A percentile compares a stretch with the other conserved stretches of the same genome.
phyloP scores from a whole-genome alignment of 2,329 filamentous ascomycete genomes.

The Penicillium frequentans region DNA sequence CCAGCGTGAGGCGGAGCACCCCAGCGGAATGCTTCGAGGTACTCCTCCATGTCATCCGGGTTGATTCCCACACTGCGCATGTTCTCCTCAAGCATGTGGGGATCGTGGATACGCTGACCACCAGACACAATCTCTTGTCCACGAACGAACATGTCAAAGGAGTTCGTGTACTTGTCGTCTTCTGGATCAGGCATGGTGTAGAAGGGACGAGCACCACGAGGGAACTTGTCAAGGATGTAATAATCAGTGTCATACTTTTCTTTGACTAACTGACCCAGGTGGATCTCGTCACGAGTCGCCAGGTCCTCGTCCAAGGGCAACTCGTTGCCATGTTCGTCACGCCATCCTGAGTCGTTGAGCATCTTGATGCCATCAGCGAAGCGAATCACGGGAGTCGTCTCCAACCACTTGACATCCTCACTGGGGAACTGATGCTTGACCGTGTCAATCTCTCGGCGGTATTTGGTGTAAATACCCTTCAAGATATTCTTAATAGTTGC shows the following conservation, averaged over 20 bases:
- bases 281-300: slow-evolving; percentile 81
- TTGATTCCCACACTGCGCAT: slow-evolving; percentile 76
- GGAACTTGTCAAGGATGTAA: slow-evolving; percentile 94
- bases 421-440: slow-evolving; percentile 84
- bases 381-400: slow-evolving; percentile 77
- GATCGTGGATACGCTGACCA: slow-evolving; percentile 88
- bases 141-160: slow-evolving; percentile 91
- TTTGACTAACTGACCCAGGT: slow-evolving; percentile 79
- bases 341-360: slow-evolving; percentile 75
- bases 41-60: slow-evolving; percentile 83
- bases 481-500: slow-evolving; percentile 78
- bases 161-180: slow-evolving; percentile 75
- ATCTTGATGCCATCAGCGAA: slow-evolving; percentile 79
- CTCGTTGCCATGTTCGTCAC: slow-evolving; percentile 71
- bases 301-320: slow-evolving; percentile 76
- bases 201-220: slow-evolving; percentile 78
- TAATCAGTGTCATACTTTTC: slow-evolving; percentile 87
- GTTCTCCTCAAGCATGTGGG: slow-evolving; percentile 69
- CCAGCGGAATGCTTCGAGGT: slow-evolving; percentile 83
- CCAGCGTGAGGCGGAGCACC: slow-evolving; percentile 87
- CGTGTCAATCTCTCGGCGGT: slow-evolving; percentile 71
- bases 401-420: slow-evolving; percentile 81
- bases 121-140: slow-evolving; percentile 92
- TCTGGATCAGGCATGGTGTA: slow-evolving; percentile 83
- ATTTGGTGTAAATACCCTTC: slow-evolving; percentile 67